Conservation (phyloP, 257 asterid genomes). For the Solanum pinnatisectum region DNA sequence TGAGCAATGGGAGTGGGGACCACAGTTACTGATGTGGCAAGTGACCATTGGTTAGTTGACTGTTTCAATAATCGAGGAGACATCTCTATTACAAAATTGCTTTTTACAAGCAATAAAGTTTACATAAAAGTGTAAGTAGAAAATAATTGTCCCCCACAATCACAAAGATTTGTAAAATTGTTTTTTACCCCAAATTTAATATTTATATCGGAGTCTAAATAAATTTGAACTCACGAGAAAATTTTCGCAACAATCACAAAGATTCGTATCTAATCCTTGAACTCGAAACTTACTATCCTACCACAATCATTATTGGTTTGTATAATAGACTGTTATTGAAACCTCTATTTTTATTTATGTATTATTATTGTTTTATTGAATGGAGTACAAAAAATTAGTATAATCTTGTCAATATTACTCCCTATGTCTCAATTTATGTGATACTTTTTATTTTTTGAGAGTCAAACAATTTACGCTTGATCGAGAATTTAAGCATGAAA, state of each 20-base stretch:
- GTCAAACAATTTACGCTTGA: no score
- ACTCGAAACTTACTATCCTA: neutral
- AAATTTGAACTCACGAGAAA: no score
- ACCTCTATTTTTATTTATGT: neutral
- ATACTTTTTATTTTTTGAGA: no score
- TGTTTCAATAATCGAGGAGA: slow-evolving; percentile 31
- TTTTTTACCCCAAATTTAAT: no score
- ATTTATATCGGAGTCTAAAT: no score
- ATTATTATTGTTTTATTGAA: neutral
- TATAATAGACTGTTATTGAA: neutral
- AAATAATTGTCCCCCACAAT: neutral
- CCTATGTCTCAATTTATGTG: no score
- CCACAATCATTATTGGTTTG: neutral
- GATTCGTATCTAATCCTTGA: neutral
- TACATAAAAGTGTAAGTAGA: neutral
- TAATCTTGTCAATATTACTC: no score
- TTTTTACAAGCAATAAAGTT: neutral
- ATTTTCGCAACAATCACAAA: neutral
- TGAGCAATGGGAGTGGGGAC: neutral
- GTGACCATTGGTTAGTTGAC: slow-evolving; percentile 21
- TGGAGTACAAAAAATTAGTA: neutral
- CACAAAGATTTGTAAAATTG: neutral
- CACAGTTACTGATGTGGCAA: slow-evolving; percentile 7
- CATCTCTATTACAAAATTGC: slow-evolving; percentile 15
- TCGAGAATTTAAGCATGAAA: rapidly evolving